Evolutionary conservation across 2,329 filamentous ascomycete genomes (phyloP), one percentile per base, ranked within the genome.

Genomic region (Monilinia vaccinii-corymbosi): DNA sequence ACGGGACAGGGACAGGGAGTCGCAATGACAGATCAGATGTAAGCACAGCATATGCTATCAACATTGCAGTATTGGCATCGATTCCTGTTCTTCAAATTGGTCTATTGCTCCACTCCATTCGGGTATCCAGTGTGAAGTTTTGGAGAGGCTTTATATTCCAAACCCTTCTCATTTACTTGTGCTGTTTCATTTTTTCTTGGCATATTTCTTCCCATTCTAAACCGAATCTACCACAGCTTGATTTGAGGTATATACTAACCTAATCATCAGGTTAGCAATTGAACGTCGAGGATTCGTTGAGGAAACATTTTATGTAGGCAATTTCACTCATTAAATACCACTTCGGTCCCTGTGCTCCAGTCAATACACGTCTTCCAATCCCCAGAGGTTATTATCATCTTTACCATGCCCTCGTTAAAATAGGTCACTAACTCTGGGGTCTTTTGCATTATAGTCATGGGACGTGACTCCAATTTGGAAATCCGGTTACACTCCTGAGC

Each of bases 1-100:
- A 86, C 85, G 5, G 89, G 89, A 1, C 84, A 90, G 5, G 89
- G 89, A 1, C 84, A 90, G 72, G 86, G 88, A 0, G 89, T 85
- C 0, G 88, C 91, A 83, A 91, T 91, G 71, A 83, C 91, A 62
- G 88, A 93, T 66, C 88, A 93, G 63, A 84, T 84, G 57, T 55
- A 42, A 45, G 51, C n/a, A 34, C 28, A 44, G n/a, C 16, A 31
- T 8, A 31, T 47, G 10, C 45, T 31, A 47, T 31, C 25, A 47
- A 47, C 8, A 47, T 31, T 31, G 16, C 9, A 25, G 14, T 31
- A 47, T 47, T n/a, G 8, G 18, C 8, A 14, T 28, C 2, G 18
- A n/a, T 16, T 10, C 25, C 10, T 28, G 9, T 18, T 18, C 13
- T 31, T 31, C 25, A 28, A 28, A n/a, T 28, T 11, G 23, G 10